These are phyloP conservation scores for Oenanthe sinensis DNA, from an alignment of 129 eudicot genomes.

Conservation along the genomic window DNA sequence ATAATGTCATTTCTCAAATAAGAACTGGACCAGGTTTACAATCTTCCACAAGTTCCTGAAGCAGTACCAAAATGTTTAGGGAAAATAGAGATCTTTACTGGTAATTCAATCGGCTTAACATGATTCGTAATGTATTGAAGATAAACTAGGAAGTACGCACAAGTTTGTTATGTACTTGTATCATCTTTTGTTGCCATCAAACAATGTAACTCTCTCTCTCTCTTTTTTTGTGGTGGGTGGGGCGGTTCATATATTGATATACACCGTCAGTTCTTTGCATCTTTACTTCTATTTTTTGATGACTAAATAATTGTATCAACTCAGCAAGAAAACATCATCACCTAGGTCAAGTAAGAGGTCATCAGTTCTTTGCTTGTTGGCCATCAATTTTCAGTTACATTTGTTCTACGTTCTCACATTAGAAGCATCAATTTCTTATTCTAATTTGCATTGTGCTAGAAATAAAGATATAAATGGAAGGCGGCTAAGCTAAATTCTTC, in stretches of 20 bases:
- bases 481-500: too few species aligned
- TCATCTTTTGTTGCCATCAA: background rate
- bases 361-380: too few species aligned
- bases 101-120: background rate
- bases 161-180: background rate
- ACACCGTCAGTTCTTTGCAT: background rate
- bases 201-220: background rate
- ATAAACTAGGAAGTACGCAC: background rate
- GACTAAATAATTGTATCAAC: too few species aligned
- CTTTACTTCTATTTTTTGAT: background rate
- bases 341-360: too few species aligned
- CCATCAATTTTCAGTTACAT: too few species aligned
- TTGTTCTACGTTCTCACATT: too few species aligned
- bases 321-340: too few species aligned
- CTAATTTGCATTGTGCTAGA: too few species aligned
- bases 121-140: background rate
- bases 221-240: too few species aligned
- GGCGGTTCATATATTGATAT: too few species aligned
- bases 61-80: background rate
- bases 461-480: too few species aligned
- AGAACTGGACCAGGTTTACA: background rate
- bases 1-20: background rate
- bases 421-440: too few species aligned
- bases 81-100: background rate
- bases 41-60: background rate